A percentile compares a stretch with the other conserved stretches of the same genome.
phyloP scores from a whole-genome alignment of 768 basidiomycete genomes.

The Kwoniella dendrophila region DNA sequence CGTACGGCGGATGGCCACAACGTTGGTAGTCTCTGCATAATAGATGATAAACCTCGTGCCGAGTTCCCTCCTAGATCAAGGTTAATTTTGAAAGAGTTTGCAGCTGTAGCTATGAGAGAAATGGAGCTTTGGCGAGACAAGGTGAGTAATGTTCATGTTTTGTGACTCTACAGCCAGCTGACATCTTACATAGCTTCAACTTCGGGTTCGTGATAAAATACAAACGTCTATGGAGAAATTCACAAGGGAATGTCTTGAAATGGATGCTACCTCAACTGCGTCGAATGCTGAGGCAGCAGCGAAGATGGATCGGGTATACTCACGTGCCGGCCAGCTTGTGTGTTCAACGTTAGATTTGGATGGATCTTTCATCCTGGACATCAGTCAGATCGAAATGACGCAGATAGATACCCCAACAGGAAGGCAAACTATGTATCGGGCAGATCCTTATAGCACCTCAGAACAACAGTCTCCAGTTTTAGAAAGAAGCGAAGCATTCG shows the following conservation, averaged over 20 bases:
- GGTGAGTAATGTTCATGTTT: conserved; percentile 57
- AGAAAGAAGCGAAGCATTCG: conserved; percentile 48
- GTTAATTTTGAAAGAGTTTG: conserved; percentile 92
- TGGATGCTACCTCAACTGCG: conserved; percentile 67
- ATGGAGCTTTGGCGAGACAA: conserved; percentile 96
- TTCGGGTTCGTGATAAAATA: conserved; percentile 85
- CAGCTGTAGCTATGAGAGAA: conserved; percentile 90
- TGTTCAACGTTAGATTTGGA: conserved; percentile 88
- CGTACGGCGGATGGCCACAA: conserved; percentile 88
- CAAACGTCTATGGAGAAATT: conserved; percentile 98
- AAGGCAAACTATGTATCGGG: conserved; percentile 50
- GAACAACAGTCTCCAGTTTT: conserved; percentile 34
- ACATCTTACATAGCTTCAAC: conserved; percentile 67
- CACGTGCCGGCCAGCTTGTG: conserved; percentile 85
- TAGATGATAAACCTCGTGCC: conserved; percentile 76
- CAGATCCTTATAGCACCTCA: conserved; percentile 50
- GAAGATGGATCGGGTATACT: conserved; percentile 86
- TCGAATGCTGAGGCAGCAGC: conserved; percentile 52
- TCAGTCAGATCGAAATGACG: conserved; percentile 83
- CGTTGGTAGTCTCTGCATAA: conserved; percentile 78
- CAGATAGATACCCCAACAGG: conserved; percentile 63
- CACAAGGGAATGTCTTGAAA: conserved; percentile 89
- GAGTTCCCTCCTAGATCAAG: conserved; percentile 87
- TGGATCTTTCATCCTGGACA: conserved; percentile 87
- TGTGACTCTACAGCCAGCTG: conserved; percentile 10